phyloP scores from a whole-genome alignment of 768 basidiomycete species.

The Mycena metata region DNA sequence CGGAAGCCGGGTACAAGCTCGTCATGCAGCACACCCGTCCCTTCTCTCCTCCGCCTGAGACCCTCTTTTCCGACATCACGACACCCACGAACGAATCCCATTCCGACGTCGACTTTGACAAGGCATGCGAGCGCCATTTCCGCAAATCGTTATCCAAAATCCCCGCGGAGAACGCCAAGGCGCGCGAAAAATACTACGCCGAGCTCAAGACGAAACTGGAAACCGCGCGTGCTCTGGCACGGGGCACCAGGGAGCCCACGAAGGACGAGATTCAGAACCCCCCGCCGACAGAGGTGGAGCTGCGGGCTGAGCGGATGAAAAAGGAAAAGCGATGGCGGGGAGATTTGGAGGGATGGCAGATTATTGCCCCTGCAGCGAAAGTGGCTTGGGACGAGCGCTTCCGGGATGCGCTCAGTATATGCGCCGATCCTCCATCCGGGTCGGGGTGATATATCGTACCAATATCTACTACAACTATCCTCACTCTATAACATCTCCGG shows the following conservation, averaged over 20 bases:
- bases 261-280: slow-evolving; percentile 84
- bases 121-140: slow-evolving; percentile 75
- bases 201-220: slow-evolving; percentile 74
- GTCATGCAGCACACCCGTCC: slow-evolving; percentile 75
- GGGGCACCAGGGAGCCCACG: slow-evolving; percentile 84
- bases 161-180: slow-evolving; percentile 71
- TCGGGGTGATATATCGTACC: slow-evolving; percentile 34
- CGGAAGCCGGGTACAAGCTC: slow-evolving; percentile 84
- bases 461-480: slow-evolving; percentile 16
- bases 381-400: slow-evolving; percentile 88
- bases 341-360: slow-evolving; percentile 84
- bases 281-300: slow-evolving; percentile 89
- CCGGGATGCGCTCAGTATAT: slow-evolving; percentile 70
- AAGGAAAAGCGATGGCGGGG: slow-evolving; percentile 91
- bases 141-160: slow-evolving; percentile 70
- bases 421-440: slow-evolving; percentile 58
- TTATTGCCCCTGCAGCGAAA: slow-evolving; percentile 72
- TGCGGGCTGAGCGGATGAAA: slow-evolving; percentile 88
- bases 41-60: slow-evolving; percentile 56
- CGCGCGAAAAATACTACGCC: slow-evolving; percentile 83
- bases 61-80: slow-evolving; percentile 43
- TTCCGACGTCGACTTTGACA: slow-evolving; percentile 81
- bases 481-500: background rate
- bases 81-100: slow-evolving; percentile 32
- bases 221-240: slow-evolving; percentile 81